Evolutionary conservation across 441 rosid genomes (phyloP).

Genomic region (Populus hybrid): DNA sequence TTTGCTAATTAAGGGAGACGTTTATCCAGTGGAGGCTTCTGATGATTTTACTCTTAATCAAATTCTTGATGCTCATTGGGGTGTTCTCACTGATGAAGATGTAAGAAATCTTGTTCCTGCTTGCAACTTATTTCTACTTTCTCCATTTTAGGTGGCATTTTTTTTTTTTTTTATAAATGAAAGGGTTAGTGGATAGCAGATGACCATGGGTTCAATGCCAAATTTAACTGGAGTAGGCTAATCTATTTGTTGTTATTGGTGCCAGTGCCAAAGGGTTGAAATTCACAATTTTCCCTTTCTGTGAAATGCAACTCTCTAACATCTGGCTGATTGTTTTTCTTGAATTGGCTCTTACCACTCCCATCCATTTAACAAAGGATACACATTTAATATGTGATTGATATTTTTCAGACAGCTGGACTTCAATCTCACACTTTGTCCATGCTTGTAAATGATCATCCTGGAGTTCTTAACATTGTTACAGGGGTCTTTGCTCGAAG

Average conservation of each 20-base stretch:
- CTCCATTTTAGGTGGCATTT: not conserved
- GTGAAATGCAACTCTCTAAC: not conserved
- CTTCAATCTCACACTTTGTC: constrained; percentile 82
- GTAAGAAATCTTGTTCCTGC: constrained; percentile 44
- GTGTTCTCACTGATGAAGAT: constrained; percentile 82
- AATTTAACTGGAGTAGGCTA: not conserved
- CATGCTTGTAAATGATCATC: constrained; percentile 68
- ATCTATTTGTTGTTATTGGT: not conserved
- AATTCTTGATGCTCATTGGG: constrained; percentile 99
- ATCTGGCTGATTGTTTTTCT: not conserved
- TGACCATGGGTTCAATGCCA: not conserved
- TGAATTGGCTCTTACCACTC: not conserved
- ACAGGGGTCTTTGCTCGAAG: constrained; percentile 86
- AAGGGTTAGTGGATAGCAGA: not conserved
- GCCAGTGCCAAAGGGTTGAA: not conserved
- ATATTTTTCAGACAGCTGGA: constrained; percentile 67
- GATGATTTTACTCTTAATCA: constrained; percentile 50
- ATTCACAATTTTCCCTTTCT: not conserved
- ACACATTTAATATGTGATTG: constrained; percentile 7
- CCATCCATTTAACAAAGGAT: not conserved
- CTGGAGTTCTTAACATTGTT: constrained; percentile 83
- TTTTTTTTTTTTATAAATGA: not conserved
- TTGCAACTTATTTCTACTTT: constrained; percentile 4
- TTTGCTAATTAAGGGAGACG: constrained; percentile 69
- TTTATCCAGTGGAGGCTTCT: constrained; percentile 81